Conservation (phyloP, 2,329 filamentous ascomycete species). For the Colletotrichum sojae region DNA sequence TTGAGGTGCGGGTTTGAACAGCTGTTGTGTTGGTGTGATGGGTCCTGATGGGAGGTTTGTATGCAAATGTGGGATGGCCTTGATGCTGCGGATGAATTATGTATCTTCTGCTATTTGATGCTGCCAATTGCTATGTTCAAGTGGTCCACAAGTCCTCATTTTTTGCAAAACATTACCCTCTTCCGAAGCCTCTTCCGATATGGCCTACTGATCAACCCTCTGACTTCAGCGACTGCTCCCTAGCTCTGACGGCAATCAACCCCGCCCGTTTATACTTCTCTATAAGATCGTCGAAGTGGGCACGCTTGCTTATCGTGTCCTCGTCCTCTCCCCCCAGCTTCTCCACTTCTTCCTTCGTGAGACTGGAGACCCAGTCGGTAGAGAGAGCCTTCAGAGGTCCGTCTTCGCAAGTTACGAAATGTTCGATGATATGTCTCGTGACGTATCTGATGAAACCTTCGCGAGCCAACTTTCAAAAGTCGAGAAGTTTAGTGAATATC, state of each 20-base stretch:
- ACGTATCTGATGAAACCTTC: constrained; percentile 46
- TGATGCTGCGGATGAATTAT: too few relatives aligned
- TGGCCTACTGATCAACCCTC: too few relatives aligned
- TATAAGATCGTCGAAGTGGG: constrained; percentile 12
- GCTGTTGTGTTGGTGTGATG: background rate
- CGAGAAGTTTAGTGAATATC: too few relatives aligned
- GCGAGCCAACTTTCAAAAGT: constrained; percentile 34
- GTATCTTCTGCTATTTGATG: too few relatives aligned
- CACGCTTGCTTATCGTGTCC: constrained; percentile 26
- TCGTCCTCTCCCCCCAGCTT: constrained; percentile 46
- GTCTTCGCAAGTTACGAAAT: constrained; percentile 42
- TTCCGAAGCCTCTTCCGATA: too few relatives aligned
- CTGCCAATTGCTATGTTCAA: too few relatives aligned
- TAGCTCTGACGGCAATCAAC: constrained; percentile 44
- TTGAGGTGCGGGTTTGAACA: background rate
- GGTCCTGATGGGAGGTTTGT: background rate
- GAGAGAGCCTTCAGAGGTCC: constrained; percentile 45
- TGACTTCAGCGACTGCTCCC: background rate
- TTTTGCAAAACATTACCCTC: too few relatives aligned
- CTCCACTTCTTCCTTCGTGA: constrained; percentile 43
- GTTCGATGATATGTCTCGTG: constrained; percentile 44
- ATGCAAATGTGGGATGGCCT: too few relatives aligned
- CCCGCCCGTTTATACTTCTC: constrained; percentile 39
- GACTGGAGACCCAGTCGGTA: constrained; percentile 41
- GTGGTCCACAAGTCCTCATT: too few relatives aligned